phyloP scores from a whole-genome alignment of 2,329 filamentous ascomycete species.

The Sclerotinia trifoliorum region DNA sequence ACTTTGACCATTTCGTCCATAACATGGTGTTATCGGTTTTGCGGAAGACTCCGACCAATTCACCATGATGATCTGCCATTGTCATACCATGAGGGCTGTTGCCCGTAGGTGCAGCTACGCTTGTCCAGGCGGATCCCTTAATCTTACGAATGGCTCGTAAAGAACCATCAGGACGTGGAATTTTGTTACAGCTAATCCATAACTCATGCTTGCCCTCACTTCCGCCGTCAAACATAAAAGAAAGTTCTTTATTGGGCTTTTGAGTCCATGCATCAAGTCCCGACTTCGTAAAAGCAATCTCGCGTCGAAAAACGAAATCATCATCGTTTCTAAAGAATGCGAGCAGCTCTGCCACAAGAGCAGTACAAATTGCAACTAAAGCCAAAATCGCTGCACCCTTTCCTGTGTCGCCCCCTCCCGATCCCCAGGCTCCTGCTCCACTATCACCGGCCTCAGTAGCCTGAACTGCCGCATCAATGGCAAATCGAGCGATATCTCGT shows the following conservation, averaged over 20 bases:
- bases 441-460: not conserved
- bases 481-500: not conserved
- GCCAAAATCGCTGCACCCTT: not conserved
- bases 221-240: not conserved
- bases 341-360: not conserved
- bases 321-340: not conserved
- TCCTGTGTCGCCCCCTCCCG: not conserved
- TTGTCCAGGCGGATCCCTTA: too few species aligned
- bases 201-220: not conserved
- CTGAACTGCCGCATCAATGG: not conserved
- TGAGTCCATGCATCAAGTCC: not conserved
- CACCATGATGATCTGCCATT: too few species aligned
- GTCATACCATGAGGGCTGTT: too few species aligned
- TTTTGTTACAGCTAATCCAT: not conserved
- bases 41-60: too few species aligned
- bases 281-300: not conserved
- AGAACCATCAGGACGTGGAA: too few species aligned
- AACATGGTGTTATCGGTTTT: too few species aligned
- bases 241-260: not conserved
- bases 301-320: not conserved
- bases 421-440: not conserved
- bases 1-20: too few species aligned
- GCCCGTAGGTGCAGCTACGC: too few species aligned
- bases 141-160: too few species aligned
- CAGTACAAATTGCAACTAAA: not conserved